These are phyloP conservation scores for Epichloe amarillans DNA, from an alignment of 2,329 filamentous ascomycete species.

Conservation along the genomic window DNA sequence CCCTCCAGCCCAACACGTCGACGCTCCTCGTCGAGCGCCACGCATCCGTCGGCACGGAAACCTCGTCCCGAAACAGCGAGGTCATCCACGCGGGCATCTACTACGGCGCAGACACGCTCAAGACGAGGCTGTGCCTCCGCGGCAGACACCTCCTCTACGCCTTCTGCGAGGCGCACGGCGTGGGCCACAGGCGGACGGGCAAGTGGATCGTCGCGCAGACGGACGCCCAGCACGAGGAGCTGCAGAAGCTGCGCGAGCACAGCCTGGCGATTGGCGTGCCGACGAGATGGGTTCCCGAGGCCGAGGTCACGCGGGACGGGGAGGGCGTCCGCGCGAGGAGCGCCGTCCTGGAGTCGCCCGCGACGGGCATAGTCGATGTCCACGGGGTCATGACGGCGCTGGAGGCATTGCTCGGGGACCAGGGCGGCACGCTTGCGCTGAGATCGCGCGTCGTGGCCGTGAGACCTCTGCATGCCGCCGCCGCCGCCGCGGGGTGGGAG, in stretches of 20 bases:
- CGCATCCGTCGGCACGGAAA: slow-evolving; percentile 64
- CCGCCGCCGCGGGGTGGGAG: slow-evolving; percentile 47
- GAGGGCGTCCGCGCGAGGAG: slow-evolving; percentile 59
- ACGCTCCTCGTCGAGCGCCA: slow-evolving; percentile 77
- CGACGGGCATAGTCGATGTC: slow-evolving; percentile 82
- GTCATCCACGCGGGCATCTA: slow-evolving; percentile 95
- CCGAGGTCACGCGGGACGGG: slow-evolving; percentile 52
- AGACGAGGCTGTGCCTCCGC: slow-evolving; percentile 68
- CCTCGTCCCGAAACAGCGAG: slow-evolving; percentile 82
- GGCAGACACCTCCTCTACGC: slow-evolving; percentile 69
- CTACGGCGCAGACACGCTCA: slow-evolving; percentile 64
- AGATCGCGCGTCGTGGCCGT: slow-evolving; percentile 52
- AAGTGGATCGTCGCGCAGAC: slow-evolving; percentile 96
- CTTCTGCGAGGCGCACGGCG: slow-evolving; percentile 53
- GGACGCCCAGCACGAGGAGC: slow-evolving; percentile 50
- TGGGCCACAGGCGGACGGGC: slow-evolving; percentile 62
- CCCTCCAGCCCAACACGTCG: slow-evolving; percentile 45
- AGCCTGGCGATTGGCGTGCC: slow-evolving; percentile 43
- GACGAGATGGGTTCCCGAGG: slow-evolving; percentile 51
- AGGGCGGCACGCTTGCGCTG: slow-evolving; percentile 61
- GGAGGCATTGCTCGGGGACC: slow-evolving; percentile 61
- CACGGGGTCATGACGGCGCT: slow-evolving; percentile 76
- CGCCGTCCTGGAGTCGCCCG: slow-evolving; percentile 70
- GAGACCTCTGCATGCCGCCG: slow-evolving; percentile 27
- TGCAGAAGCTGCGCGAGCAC: slow-evolving; percentile 35